phyloP scores from a whole-genome alignment of 441 rosid genomes.

The Pelargonium citronellum region DNA sequence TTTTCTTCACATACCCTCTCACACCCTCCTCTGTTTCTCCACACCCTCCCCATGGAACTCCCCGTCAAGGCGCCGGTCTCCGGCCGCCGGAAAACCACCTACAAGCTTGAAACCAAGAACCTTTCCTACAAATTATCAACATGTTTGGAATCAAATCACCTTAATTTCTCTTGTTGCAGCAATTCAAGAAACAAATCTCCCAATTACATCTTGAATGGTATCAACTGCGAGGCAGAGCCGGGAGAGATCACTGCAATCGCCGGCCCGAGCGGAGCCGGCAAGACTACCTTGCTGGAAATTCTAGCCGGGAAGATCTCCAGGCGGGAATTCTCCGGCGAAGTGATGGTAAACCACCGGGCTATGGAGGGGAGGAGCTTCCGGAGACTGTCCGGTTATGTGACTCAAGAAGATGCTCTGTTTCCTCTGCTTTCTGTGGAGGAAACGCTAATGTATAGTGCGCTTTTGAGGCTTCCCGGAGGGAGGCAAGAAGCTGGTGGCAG shows the following conservation, averaged over 20 bases:
- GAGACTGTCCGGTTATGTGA: conserved; percentile 67
- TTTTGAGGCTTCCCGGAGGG: conserved; percentile 55
- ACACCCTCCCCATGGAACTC: conserved; percentile 44
- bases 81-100: conserved; percentile 34
- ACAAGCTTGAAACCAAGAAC: conserved; percentile 48
- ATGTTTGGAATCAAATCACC: too few species aligned
- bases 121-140: conserved; percentile 44
- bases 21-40: conserved; percentile 26
- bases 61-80: conserved; percentile 46
- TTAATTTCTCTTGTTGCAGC: conserved; percentile 23
- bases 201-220: conserved; percentile 46
- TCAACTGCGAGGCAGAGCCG: conserved; percentile 59
- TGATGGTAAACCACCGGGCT: conserved; percentile 54
- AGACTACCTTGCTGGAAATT: conserved; percentile 76
- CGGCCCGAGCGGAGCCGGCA: conserved; percentile 63
- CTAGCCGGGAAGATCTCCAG: conserved; percentile 59
- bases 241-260: conserved; percentile 38
- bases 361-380: conserved; percentile 48
- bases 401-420: conserved; percentile 80
- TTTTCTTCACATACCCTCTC: conserved; percentile 18
- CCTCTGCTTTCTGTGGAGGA: conserved; percentile 79
- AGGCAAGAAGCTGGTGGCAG: conserved; percentile 37
- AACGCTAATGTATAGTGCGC: conserved; percentile 73
- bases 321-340: conserved; percentile 44
- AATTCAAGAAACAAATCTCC: conserved; percentile 22